Evolutionary conservation across 257 asterid genomes (phyloP).

Genomic region (Solanum piurae): DNA sequence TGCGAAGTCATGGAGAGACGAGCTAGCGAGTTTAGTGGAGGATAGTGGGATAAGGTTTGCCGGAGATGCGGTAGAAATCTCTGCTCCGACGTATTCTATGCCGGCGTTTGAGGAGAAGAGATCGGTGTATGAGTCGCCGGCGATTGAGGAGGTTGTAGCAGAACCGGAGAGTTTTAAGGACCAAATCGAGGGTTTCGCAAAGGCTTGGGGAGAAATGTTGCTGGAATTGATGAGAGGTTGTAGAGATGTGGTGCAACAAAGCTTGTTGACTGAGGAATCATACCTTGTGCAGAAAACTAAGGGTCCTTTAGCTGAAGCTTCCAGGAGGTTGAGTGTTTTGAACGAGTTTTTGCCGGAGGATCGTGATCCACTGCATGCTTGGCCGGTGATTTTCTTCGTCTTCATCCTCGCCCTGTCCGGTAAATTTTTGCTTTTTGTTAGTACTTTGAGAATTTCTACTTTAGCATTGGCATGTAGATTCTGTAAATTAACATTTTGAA

Average conservation of each 20-base stretch:
- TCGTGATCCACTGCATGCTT: conserved; percentile 75
- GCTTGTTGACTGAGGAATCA: conserved; percentile 62
- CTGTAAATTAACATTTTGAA: neutral
- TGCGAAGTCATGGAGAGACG: conserved; percentile 65
- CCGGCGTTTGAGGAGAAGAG: conserved; percentile 23
- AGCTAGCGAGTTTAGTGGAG: conserved; percentile 63
- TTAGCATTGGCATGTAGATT: neutral
- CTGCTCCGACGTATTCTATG: conserved; percentile 9
- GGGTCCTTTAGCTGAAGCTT: conserved; percentile 41
- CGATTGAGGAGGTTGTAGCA: conserved; percentile 3
- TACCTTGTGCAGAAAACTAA: conserved; percentile 55
- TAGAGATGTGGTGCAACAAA: conserved; percentile 75
- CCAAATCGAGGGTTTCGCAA: conserved; percentile 70
- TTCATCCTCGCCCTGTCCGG: conserved; percentile 63
- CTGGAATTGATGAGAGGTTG: conserved; percentile 65
- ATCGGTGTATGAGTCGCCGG: conserved; percentile 6
- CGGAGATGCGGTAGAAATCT: neutral
- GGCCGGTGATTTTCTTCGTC: conserved; percentile 62
- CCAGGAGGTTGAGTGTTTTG: conserved; percentile 45
- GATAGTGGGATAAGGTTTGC: conserved; percentile 45
- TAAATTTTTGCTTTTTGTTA: conserved; percentile 1
- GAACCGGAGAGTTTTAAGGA: conserved; percentile 65
- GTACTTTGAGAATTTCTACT: neutral
- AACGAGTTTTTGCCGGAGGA: conserved; percentile 86
- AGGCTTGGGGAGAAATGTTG: conserved; percentile 82